Percentiles rank a stretch among this genome's conserved stretches.
phyloP scores from a whole-genome alignment of 1,284 basidiomycete species.

The Ceratorhiza oryzae-sativae region DNA sequence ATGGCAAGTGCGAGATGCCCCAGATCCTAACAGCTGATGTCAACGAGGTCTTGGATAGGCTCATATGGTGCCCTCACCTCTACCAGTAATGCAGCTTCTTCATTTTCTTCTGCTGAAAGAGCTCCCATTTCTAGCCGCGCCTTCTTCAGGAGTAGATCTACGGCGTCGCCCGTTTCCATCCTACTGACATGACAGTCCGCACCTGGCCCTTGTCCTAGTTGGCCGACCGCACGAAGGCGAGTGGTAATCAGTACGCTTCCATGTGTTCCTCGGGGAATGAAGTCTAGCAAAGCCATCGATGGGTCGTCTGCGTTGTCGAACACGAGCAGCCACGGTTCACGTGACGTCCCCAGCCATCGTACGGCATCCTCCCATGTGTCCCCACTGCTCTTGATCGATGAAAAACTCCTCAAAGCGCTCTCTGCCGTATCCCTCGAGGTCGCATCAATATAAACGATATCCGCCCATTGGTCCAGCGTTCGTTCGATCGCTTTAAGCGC shows the following conservation, averaged over 20 bases:
- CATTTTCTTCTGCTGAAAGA: not conserved
- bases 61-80: slow-evolving; percentile 1
- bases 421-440: not conserved
- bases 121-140: not conserved
- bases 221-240: not conserved
- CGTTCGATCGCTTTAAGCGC: not conserved
- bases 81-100: not conserved
- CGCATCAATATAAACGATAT: slow-evolving; percentile 26
- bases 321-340: not conserved
- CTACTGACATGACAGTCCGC: not conserved
- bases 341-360: not conserved
- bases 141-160: not conserved
- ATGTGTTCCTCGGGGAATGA: slow-evolving; percentile 1
- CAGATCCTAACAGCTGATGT: not conserved
- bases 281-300: not conserved
- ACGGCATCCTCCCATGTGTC: slow-evolving; percentile 3
- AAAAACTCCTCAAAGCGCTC: not conserved
- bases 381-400: not conserved
- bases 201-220: not conserved
- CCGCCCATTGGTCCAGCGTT: not conserved
- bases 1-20: slow-evolving; percentile 12
- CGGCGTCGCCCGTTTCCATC: slow-evolving; percentile 2
- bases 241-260: slow-evolving; percentile 26
- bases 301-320: slow-evolving; percentile 38
- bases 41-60: not conserved